These are phyloP conservation scores for Kokia cookei DNA, from an alignment of 441 rosid species.

Conservation along the genomic window DNA sequence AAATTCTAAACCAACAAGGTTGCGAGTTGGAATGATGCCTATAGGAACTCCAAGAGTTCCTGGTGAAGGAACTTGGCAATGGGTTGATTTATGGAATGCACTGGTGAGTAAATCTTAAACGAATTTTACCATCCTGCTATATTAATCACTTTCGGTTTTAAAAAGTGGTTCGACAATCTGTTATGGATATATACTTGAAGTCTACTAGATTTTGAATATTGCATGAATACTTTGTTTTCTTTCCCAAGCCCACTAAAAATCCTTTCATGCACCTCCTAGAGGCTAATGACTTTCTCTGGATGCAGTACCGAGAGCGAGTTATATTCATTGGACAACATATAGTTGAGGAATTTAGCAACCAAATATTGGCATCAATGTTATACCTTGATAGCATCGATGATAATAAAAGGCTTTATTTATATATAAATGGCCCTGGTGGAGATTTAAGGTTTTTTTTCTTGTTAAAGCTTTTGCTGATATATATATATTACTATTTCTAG, in stretches of 20 bases:
- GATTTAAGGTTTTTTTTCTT: constrained; percentile 46
- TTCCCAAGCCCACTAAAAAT: neutral
- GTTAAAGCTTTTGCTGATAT: neutral
- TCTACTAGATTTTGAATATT: neutral
- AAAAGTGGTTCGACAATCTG: neutral
- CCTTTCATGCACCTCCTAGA: neutral
- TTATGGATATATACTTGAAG: neutral
- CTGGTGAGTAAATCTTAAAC: constrained; percentile 43
- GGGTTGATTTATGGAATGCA: constrained; percentile 90
- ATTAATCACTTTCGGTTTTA: neutral
- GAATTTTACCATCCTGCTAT: neutral
- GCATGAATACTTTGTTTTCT: neutral
- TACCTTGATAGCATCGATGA: constrained; percentile 81
- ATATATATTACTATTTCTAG: constrained; percentile 7
- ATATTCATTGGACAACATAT: constrained; percentile 71
- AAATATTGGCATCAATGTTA: constrained; percentile 81
- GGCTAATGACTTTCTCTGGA: constrained; percentile 10
- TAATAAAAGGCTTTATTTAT: constrained; percentile 52
- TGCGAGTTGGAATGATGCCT: constrained; percentile 68
- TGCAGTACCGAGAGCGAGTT: constrained; percentile 86
- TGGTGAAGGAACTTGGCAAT: constrained; percentile 85
- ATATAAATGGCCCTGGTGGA: constrained; percentile 79
- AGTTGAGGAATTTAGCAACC: constrained; percentile 82
- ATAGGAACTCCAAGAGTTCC: constrained; percentile 72
- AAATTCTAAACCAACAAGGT: constrained; percentile 37